Percentiles rank a stretch among this genome's conserved stretches.
Conservation (phyloP, 495 filamentous ascomycete genomes). For the Penicillium nucicola region DNA sequence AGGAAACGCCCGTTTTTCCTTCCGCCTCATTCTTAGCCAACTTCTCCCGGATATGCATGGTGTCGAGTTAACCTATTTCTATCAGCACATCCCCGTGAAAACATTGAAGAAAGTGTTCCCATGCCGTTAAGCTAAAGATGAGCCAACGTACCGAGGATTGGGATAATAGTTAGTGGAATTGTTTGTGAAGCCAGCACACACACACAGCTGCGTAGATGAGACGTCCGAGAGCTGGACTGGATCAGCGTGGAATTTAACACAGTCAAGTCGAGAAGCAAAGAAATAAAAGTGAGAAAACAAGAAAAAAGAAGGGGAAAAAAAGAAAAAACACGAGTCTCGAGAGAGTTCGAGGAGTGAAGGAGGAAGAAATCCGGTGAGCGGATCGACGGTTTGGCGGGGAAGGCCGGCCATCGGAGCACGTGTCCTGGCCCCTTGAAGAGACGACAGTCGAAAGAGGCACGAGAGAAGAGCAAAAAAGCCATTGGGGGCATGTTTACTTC, state of each 20-base stretch:
- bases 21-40: conserved; percentile 75
- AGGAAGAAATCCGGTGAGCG: conserved; percentile 10
- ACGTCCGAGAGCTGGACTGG: not conserved
- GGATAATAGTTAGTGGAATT: not conserved
- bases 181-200: conserved; percentile 2
- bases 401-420: conserved; percentile 31
- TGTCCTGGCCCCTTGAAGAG: conserved; percentile 12
- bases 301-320: conserved; percentile 4
- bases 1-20: conserved; percentile 84
- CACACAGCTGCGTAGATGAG: conserved; percentile 5
- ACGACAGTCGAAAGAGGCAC: not conserved
- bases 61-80: conserved; percentile 20
- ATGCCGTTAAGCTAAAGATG: not conserved
- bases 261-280: not conserved
- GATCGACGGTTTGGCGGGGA: conserved; percentile 19
- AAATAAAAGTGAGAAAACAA: conserved; percentile 4
- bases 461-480: not conserved
- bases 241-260: too few species aligned
- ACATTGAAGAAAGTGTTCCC: not conserved
- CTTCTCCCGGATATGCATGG: conserved; percentile 90
- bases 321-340: conserved; percentile 8
- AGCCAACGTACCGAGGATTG: not conserved
- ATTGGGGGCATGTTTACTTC: not conserved
- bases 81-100: conserved; percentile 5
- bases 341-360: conserved; percentile 1